phyloP scores from a whole-genome alignment of 1,139 yeast genomes.

The Sugiyamaella neomexicana region DNA sequence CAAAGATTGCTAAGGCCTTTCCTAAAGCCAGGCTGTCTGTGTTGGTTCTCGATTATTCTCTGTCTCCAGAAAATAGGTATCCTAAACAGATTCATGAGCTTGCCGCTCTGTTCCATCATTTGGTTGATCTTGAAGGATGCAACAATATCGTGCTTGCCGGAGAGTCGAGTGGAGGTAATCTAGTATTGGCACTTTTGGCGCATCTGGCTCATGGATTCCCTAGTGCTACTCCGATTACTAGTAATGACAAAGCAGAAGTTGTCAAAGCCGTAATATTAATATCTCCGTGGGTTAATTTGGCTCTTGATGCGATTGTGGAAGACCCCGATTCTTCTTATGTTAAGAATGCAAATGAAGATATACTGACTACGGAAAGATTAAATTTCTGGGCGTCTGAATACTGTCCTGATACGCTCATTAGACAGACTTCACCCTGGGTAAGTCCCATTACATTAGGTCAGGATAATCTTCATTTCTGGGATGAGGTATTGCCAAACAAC shows the following conservation, averaged over 20 bases:
- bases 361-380: constrained; percentile 20
- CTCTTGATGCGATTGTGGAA: constrained; percentile 5
- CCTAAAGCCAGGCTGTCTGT: constrained; percentile 35
- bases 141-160: constrained; percentile 44
- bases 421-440: constrained; percentile 12
- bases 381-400: constrained; percentile 39
- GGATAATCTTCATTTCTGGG: constrained; percentile 33
- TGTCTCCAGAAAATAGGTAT: constrained; percentile 40
- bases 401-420: constrained; percentile 32
- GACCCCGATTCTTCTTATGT: constrained; percentile 35
- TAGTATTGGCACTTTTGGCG: constrained; percentile 42
- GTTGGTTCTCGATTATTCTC: constrained; percentile 45
- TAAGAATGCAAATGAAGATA: constrained; percentile 33
- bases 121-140: constrained; percentile 39
- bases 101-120: constrained; percentile 38
- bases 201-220: constrained; percentile 35
- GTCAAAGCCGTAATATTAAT: constrained; percentile 41
- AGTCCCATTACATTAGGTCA: constrained; percentile 14
- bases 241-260: constrained; percentile 23
- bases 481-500: constrained; percentile 37
- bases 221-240: constrained; percentile 30
- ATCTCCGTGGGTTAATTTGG: constrained; percentile 49
- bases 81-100: constrained; percentile 47
- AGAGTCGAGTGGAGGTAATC: constrained; percentile 51
- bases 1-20: constrained; percentile 5